Percentiles rank a stretch among this genome's conserved stretches.
These are phyloP conservation scores for Sporothrix humicola DNA, from an alignment of 2,329 filamentous ascomycete species.

Conservation along the genomic window DNA sequence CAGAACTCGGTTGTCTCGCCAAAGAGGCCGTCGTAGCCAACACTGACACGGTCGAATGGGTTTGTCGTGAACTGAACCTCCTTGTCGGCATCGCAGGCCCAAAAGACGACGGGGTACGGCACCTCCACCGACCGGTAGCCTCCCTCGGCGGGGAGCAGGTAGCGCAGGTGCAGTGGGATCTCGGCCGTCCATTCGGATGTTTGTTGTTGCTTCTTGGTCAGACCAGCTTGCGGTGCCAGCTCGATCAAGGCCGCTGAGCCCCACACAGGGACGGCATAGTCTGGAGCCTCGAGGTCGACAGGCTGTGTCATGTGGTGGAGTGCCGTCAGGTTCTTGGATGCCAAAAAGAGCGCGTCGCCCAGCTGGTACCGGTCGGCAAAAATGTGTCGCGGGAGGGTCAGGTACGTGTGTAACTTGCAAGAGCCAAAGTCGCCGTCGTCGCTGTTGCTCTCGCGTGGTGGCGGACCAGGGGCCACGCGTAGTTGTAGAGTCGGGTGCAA, in stretches of 20 bases:
- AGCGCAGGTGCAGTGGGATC: slow-evolving; percentile 85
- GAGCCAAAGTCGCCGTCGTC: slow-evolving; percentile 26
- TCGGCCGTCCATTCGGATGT: slow-evolving; percentile 63
- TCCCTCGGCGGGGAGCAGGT: slow-evolving; percentile 67
- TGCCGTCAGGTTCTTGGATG: slow-evolving; percentile 76
- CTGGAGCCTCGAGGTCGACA: slow-evolving; percentile 88
- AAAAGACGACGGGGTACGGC: slow-evolving; percentile 85
- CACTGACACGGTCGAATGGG: slow-evolving; percentile 81
- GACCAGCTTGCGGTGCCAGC: slow-evolving; percentile 56
- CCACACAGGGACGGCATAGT: slow-evolving; percentile 78
- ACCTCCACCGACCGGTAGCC: slow-evolving; percentile 64
- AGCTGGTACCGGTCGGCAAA: slow-evolving; percentile 92
- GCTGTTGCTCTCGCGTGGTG: slow-evolving; percentile 48
- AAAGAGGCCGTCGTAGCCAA: slow-evolving; percentile 89
- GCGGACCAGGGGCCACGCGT: slow-evolving; percentile 59
- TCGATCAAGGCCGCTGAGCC: slow-evolving; percentile 79
- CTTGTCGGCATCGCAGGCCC: slow-evolving; percentile 77
- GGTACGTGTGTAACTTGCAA: slow-evolving; percentile 78
- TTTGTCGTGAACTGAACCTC: slow-evolving; percentile 72
- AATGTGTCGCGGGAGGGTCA: slow-evolving; percentile 79
- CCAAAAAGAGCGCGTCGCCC: slow-evolving; percentile 73
- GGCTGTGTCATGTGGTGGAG: slow-evolving; percentile 74
- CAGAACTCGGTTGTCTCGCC: slow-evolving; percentile 79
- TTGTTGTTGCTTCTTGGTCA: slow-evolving; percentile 40
- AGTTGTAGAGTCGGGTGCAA: slow-evolving; percentile 83